Evolutionary conservation across 208 protist species (phyloP).

Genomic region (Trypanosoma grayi): DNA sequence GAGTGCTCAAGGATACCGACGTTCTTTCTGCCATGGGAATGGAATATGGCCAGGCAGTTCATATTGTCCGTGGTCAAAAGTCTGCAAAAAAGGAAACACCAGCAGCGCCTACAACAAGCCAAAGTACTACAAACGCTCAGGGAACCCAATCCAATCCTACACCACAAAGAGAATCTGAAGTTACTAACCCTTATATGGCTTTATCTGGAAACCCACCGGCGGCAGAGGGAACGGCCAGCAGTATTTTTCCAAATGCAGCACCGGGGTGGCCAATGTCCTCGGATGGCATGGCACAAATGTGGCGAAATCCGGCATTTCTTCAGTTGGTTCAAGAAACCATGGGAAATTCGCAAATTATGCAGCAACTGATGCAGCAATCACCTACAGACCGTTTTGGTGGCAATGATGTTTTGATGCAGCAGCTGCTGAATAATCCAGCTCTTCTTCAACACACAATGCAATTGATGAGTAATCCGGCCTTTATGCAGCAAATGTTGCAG

Average conservation of each 20-base stretch:
- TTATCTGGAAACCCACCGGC: constrained; percentile 46
- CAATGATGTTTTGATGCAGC: constrained; percentile 22
- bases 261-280: constrained; percentile 3
- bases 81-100: constrained; percentile 3
- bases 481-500: constrained; percentile 39
- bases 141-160: constrained; percentile 8
- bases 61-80: constrained; percentile 83
- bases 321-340: constrained; percentile 60
- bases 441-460: constrained; percentile 48
- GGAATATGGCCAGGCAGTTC: constrained; percentile 73
- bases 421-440: constrained; percentile 28
- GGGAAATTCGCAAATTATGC: constrained; percentile 61
- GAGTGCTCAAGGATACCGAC: constrained; percentile 84
- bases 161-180: constrained; percentile 7
- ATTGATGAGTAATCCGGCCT: constrained; percentile 54
- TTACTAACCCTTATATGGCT: constrained; percentile 67
- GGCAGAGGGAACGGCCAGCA: neutral
- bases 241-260: constrained; percentile 1
- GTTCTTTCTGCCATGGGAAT: constrained; percentile 73
- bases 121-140: constrained; percentile 3
- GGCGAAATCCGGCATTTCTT: constrained; percentile 66
- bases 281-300: constrained; percentile 39
- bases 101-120: constrained; percentile 10
- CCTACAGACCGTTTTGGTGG: constrained; percentile 26
- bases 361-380: constrained; percentile 51